Base-by-base conservation (phyloP, 208 protist genomes). In the Trypanosoma rangeli region DNA sequence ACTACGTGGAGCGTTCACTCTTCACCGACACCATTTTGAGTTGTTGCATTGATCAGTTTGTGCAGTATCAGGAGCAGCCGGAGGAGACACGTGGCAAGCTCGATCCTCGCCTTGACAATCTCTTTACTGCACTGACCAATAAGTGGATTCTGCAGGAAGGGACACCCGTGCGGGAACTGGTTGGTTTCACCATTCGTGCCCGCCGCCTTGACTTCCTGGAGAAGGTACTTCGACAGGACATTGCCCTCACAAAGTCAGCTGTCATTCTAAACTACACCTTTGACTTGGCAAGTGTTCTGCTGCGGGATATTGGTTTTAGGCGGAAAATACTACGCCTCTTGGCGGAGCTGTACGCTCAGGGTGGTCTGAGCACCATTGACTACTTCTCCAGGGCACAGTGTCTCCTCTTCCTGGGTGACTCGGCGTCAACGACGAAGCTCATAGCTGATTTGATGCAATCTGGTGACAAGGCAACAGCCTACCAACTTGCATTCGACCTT, bases 21-120 rank as follows among this genome's bases (percentile, higher is more conserved):
- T 95, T 89, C 69, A 95, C 87, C 3, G 85, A 96, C 73, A 96
- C 87, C 9, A 95, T 97, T 64, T 73, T 97, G 68, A 94, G 90
- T 73, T 94, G 96, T 33, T 99, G 93, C 73, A 98, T 98, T 76
- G 96, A 99, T 70, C 83, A 92, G 56, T 98, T 98, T 74, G 94
- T 98, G 18, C 62, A 63, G 33, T 85, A 94, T 58, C 90, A 97
- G 49, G 78, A 92, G 68, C 58, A 68, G 35, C 74, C 64, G 22
- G 75, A 79, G 70, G 75, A 67, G 18, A 61, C 53, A 9, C 77
- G 74, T 20, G 58, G 50, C 39, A 75, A 80, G 70, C 70, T 94
- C 33, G 87, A 93, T 64, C 87, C 92, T 9, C 82, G 86, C 55
- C 87, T 97, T n/a, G 82, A 95, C 68, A 70, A 56, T 35, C 85